These are phyloP conservation scores for Microcyclospora pomicola DNA, from an alignment of 2,329 filamentous ascomycete species.

Conservation along the genomic window DNA sequence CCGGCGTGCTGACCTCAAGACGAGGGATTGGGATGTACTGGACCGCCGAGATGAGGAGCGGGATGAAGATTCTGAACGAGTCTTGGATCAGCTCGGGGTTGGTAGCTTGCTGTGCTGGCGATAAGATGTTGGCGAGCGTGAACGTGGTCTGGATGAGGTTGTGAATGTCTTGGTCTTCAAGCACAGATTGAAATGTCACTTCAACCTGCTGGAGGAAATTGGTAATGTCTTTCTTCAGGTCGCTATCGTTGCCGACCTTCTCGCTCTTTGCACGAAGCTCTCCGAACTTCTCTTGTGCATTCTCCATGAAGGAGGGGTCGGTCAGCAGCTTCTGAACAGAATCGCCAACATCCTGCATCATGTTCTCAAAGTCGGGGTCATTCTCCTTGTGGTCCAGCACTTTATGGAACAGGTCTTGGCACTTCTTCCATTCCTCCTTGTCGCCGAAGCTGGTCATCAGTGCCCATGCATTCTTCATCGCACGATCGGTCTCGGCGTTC, in stretches of 20 bases:
- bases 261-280: conserved; percentile 44
- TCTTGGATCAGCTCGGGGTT: conserved; percentile 65
- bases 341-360: conserved; percentile 59
- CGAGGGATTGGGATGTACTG: conserved; percentile 85
- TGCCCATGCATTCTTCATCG: conserved; percentile 66
- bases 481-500: conserved; percentile 61
- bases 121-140: conserved; percentile 56
- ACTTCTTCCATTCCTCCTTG: conserved; percentile 56
- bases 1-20: conserved; percentile 71
- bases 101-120: conserved; percentile 46
- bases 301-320: conserved; percentile 73
- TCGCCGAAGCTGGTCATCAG: conserved; percentile 72
- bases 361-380: conserved; percentile 68
- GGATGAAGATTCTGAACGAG: conserved; percentile 65
- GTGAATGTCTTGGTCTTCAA: conserved; percentile 57
- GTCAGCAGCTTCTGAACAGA: conserved; percentile 69
- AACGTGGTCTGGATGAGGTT: conserved; percentile 52
- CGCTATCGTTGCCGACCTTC: conserved; percentile 49
- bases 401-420: conserved; percentile 53
- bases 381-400: conserved; percentile 60
- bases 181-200: conserved; percentile 51
- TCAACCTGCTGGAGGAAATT: conserved; percentile 55
- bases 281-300: conserved; percentile 52
- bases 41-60: conserved; percentile 59
- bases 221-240: conserved; percentile 59